Evolutionary conservation across 768 basidiomycete genomes (phyloP).

Genomic region (Suillus luteus): DNA sequence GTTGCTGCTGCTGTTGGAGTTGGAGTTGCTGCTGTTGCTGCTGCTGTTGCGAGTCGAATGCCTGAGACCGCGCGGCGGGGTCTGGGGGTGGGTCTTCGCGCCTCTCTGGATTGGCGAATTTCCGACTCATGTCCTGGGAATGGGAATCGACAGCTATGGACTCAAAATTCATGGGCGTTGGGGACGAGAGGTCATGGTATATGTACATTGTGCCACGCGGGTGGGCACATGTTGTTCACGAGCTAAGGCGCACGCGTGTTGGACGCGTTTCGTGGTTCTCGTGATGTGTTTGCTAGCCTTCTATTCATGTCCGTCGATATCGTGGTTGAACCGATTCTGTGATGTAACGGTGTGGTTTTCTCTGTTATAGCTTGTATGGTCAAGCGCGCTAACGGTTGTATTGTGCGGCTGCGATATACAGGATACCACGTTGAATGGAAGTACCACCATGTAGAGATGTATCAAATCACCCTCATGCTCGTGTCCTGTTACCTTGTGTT

Average conservation of each 20-base stretch:
- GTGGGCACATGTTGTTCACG: conserved; percentile 6
- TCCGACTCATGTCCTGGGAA: neutral
- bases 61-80: neutral
- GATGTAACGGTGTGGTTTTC: neutral
- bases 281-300: neutral
- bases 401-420: neutral
- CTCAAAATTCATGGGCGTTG: neutral
- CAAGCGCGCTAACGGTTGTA: neutral
- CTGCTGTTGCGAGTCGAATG: neutral
- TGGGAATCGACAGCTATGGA: neutral
- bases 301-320: conserved; percentile 8
- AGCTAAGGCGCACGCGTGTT: neutral
- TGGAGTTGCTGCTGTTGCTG: neutral
- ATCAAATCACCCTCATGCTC: neutral
- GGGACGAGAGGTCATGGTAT: neutral
- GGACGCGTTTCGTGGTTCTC: conserved; percentile 3
- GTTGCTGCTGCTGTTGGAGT: neutral
- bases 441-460: neutral
- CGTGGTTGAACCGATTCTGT: neutral
- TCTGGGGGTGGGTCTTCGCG: conserved; percentile 3
- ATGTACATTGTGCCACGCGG: neutral
- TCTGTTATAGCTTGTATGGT: neutral
- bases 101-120: neutral
- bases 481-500: neutral
- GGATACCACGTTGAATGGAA: conserved; percentile 3